Evolutionary conservation across 2,329 filamentous ascomycete species (phyloP).

Genomic region (Sporothrix brunneoviolacea): DNA sequence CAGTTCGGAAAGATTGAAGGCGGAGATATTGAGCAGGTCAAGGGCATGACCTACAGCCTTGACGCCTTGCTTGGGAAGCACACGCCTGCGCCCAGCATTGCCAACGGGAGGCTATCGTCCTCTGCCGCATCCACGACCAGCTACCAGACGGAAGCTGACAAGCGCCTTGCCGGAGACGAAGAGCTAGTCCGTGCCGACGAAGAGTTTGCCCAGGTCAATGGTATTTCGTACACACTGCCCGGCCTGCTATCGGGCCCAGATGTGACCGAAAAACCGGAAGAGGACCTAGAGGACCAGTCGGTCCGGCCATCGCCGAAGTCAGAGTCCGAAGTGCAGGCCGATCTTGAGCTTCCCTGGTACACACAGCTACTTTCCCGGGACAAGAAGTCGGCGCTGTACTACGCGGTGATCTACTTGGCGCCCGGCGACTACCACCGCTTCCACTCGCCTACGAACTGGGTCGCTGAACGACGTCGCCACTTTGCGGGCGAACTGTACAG

Average conservation of each 20-base stretch:
- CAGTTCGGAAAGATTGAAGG: conserved; percentile 89
- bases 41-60: conserved; percentile 95
- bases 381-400: conserved; percentile 69
- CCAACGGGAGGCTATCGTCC: conserved; percentile 22
- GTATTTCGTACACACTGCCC: conserved; percentile 88
- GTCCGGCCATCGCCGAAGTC: conserved; percentile 60
- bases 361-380: conserved; percentile 54
- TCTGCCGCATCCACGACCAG: background rate
- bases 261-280: conserved; percentile 37
- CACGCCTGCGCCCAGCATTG: conserved; percentile 49
- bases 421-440: conserved; percentile 98
- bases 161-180: conserved; percentile 39
- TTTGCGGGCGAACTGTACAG: conserved; percentile 95
- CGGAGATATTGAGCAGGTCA: conserved; percentile 96
- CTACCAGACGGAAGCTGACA: conserved; percentile 6
- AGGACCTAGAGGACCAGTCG: conserved; percentile 65
- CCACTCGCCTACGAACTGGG: conserved; percentile 92
- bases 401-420: conserved; percentile 90
- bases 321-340: conserved; percentile 75
- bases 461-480: conserved; percentile 89
- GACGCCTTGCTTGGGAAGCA: conserved; percentile 79
- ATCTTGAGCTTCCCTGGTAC: conserved; percentile 75
- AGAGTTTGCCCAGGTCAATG: conserved; percentile 90
- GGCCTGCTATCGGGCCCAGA: conserved; percentile 70
- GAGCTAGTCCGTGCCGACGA: conserved; percentile 73